Conservation (phyloP, 163 green algal genomes). For the Scenedesmus sp. region DNA sequence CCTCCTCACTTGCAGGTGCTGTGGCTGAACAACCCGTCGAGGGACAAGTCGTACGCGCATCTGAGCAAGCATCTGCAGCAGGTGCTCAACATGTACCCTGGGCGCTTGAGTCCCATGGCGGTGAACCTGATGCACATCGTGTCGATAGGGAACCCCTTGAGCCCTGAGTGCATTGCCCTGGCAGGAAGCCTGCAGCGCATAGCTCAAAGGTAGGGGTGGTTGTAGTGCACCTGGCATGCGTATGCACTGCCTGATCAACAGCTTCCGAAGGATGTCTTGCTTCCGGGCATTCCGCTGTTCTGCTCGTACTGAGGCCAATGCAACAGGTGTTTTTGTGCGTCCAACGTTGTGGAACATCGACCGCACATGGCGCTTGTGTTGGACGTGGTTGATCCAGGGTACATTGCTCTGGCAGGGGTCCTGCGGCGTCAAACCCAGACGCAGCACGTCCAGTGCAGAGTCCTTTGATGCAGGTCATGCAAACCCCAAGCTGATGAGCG, state of each 20-base stretch:
- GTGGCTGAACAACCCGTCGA: slow-evolving; percentile 68
- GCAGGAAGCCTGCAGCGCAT: background rate
- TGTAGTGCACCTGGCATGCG: background rate
- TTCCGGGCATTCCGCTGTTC: no score
- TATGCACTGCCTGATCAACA: background rate
- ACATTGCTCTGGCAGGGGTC: background rate
- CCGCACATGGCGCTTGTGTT: slow-evolving; percentile 49
- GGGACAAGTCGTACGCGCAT: slow-evolving; percentile 58
- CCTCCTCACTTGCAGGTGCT: slow-evolving; percentile 48
- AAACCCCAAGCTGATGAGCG: no score
- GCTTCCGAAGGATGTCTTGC: no score
- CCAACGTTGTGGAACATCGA: no score
- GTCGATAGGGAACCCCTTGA: slow-evolving; percentile 56
- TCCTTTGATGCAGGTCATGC: no score
- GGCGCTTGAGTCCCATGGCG: slow-evolving; percentile 61
- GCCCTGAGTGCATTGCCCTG: slow-evolving; percentile 25
- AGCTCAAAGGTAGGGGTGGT: background rate
- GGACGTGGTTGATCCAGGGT: slow-evolving; percentile 50
- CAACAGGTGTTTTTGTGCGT: no score
- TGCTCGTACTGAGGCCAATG: no score
- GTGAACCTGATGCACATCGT: slow-evolving; percentile 63
- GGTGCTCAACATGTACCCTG: slow-evolving; percentile 51
- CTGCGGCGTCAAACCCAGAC: background rate
- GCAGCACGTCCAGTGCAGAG: background rate
- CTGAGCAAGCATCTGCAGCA: slow-evolving; percentile 62